Conservation (phyloP, 805 yeast species). For the Candida ponderosae region DNA sequence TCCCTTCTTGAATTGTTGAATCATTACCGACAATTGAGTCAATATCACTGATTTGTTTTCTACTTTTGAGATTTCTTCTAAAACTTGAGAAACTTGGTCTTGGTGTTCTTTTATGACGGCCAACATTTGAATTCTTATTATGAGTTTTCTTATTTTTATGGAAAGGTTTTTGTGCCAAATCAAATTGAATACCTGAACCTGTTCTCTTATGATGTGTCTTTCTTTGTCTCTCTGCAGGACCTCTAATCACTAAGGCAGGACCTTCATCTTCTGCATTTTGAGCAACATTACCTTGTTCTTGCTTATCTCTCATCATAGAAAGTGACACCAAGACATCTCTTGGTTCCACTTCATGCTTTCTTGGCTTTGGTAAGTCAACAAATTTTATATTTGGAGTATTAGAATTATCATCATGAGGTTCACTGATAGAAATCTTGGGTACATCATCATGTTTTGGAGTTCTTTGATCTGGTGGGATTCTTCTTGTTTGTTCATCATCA, state of each 20-base stretch:
- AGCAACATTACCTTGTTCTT: conserved; percentile 22
- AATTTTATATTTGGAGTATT: conserved; percentile 11
- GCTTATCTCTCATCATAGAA: conserved; percentile 61
- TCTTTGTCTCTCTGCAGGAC: conserved; percentile 66
- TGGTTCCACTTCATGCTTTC: conserved; percentile 53
- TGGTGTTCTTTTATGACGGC: conserved; percentile 4
- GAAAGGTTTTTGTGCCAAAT: conserved; percentile 8
- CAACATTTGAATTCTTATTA: neutral
- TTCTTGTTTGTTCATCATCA: conserved; percentile 6
- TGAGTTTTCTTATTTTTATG: conserved; percentile 9
- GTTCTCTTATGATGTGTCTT: conserved; percentile 14
- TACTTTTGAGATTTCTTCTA: conserved; percentile 9
- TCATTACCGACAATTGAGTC: conserved; percentile 17
- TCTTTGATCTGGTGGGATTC: neutral
- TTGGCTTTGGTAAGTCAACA: conserved; percentile 19
- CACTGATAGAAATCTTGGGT: neutral
- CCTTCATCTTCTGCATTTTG: conserved; percentile 51
- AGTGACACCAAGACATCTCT: conserved; percentile 80
- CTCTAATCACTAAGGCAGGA: conserved; percentile 67
- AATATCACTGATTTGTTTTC: conserved; percentile 14
- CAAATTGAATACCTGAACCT: conserved; percentile 21
- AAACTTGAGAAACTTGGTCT: conserved; percentile 10
- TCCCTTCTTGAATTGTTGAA: conserved; percentile 4
- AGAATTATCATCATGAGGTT: conserved; percentile 4
- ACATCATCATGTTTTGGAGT: neutral